Conservation (phyloP, 495 filamentous ascomycete genomes). For the Hypoxylon intermedium region DNA sequence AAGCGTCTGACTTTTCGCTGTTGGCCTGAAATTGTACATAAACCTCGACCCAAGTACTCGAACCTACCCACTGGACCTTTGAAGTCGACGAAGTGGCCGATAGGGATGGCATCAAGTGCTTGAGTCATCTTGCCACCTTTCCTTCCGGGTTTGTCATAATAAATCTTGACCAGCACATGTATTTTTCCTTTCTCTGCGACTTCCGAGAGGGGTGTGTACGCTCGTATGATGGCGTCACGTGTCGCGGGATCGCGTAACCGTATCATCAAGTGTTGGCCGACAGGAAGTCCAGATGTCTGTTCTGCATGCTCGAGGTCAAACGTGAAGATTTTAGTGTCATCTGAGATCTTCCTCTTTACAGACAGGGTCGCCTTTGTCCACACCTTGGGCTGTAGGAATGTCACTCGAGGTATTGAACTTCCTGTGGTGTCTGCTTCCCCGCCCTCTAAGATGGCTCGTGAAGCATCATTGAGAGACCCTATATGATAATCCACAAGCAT, state of each 20-base stretch:
- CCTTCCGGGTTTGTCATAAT: conserved; percentile 64
- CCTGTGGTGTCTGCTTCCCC: conserved; percentile 21
- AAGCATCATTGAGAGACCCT: conserved; percentile 71
- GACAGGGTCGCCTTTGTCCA: conserved; percentile 76
- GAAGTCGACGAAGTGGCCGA: conserved; percentile 78
- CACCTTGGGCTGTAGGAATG: conserved; percentile 72
- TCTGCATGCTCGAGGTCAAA: conserved; percentile 77
- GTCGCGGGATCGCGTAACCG: conserved; percentile 74
- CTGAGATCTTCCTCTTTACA: conserved; percentile 70
- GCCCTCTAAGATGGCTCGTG: conserved; percentile 58
- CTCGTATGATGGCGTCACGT: conserved; percentile 76
- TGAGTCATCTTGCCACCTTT: conserved; percentile 86
- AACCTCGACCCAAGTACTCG: conserved; percentile 74
- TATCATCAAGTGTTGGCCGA: conserved; percentile 90
- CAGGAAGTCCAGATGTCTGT: conserved; percentile 79
- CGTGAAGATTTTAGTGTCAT: conserved; percentile 83
- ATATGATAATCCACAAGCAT: conserved; percentile 94
- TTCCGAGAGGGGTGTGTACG: conserved; percentile 87
- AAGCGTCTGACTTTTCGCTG: conserved; percentile 69
- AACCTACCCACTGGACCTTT: conserved; percentile 94
- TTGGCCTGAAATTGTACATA: conserved; percentile 66
- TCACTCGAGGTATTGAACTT: conserved; percentile 50
- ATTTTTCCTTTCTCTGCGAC: conserved; percentile 65
- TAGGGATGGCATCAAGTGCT: conserved; percentile 73
- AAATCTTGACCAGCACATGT: conserved; percentile 85